Evolutionary conservation across 179 eudicot species (phyloP), one percentile per base, ranked within the genome.

Genomic region (Heliamphora pulchella): DNA sequence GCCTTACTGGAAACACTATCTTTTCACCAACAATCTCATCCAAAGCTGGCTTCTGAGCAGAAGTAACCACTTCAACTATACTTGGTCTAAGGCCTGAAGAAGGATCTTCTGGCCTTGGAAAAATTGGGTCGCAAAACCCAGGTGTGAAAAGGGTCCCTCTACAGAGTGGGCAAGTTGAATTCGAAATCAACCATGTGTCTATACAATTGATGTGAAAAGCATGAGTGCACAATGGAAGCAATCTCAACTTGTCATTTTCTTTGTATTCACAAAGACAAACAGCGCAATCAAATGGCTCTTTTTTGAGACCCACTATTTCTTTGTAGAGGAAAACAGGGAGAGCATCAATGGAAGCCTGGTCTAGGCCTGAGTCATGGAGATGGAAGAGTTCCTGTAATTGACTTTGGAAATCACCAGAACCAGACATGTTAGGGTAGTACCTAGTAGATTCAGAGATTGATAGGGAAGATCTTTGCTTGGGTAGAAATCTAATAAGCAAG

Each of bases 111-210:
- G 14, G 15, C 0, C n/a, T 9, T 4, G 47, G 7, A 67, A 31
- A 31, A 31, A 31, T 31, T 31, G 31, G 31, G 31, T 31, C 31
- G 31, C 31, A 67, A 5, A 67, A 67, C 71, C 71, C 71, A 14
- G 18, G 48, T 14, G 71, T 15, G 71, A 14, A 67, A 41, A 67
- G 71, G 48, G 50, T 67, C n/a, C 71, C 71, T 67, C 71, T 41
- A 15, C 71, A 67, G 43, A 67, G 71, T 17, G 71, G 71, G 8
- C 71, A 67, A 41, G 71, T 67, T 61, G 15, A 79, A 79, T 84
- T 86, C 10, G 76, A 67, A 46, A 67, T 1, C n/a, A 67, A 67
- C 71, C 71, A 67, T 1, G 71, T 67, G 17, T 67, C 71, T 11
- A 67, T 67, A 41, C 71, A 67, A 67, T 5, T 14, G 31, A 67